These are phyloP conservation scores for Myriosclerotinia curreyana DNA, from an alignment of 2,329 filamentous ascomycete genomes.

Conservation along the genomic window DNA sequence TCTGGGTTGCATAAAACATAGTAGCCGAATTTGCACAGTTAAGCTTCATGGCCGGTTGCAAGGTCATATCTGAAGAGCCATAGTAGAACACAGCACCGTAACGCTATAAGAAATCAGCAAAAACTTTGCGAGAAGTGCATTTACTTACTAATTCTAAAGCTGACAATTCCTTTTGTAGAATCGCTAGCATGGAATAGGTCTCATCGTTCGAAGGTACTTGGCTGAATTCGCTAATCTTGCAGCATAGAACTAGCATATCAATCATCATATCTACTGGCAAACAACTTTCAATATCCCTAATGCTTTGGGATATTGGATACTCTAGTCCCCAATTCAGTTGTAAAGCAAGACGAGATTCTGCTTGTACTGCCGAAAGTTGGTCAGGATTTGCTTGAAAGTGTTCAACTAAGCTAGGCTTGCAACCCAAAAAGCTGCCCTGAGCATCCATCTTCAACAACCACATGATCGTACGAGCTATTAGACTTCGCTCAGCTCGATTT, in stretches of 20 bases:
- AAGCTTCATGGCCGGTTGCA: constrained; percentile 25
- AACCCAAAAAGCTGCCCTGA: constrained; percentile 25
- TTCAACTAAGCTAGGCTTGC: constrained; percentile 21
- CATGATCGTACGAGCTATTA: constrained; percentile 23
- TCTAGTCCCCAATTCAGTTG: constrained; percentile 24
- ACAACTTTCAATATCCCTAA: constrained; percentile 26
- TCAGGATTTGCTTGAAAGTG: constrained; percentile 22
- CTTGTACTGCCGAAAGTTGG: constrained; percentile 12
- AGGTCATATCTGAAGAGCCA: constrained; percentile 24
- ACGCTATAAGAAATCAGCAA: neutral
- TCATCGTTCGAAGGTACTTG: neutral
- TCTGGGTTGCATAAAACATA: constrained; percentile 20
- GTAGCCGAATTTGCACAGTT: constrained; percentile 25
- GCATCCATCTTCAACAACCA: constrained; percentile 27
- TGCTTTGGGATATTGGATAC: constrained; percentile 26
- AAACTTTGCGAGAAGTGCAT: neutral
- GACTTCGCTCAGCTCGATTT: constrained; percentile 13
- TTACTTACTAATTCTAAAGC: constrained; percentile 13
- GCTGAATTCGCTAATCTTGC: constrained; percentile 9
- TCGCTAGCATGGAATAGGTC: neutral
- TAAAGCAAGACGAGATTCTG: constrained; percentile 22
- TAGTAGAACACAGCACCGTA: constrained; percentile 22
- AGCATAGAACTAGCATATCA: constrained; percentile 22
- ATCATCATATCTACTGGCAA: constrained; percentile 26
- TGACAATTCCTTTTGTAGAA: neutral